These are phyloP conservation scores for Tarenaya hassleriana DNA, from an alignment of 345 rosid species.

Conservation along the genomic window DNA sequence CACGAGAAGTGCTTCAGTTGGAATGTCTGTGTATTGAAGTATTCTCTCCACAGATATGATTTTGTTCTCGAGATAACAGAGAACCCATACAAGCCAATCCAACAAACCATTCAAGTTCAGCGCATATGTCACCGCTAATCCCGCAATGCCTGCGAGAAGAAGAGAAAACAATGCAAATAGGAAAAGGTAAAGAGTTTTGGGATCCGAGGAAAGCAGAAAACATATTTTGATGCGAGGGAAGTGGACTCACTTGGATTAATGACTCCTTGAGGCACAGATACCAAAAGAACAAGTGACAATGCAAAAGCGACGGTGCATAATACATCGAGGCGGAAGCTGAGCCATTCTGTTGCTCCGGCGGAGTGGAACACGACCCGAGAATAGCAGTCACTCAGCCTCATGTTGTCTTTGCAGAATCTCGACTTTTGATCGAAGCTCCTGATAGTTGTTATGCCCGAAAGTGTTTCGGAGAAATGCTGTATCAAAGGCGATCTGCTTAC, in stretches of 20 bases:
- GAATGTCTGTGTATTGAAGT: slow-evolving; percentile 45
- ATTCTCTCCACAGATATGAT: slow-evolving; percentile 65
- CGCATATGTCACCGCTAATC: slow-evolving; percentile 50
- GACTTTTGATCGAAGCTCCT: slow-evolving; percentile 65
- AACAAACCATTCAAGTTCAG: slow-evolving; percentile 45
- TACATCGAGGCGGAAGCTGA: slow-evolving; percentile 60
- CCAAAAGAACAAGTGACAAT: slow-evolving; percentile 48
- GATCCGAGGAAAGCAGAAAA: background rate
- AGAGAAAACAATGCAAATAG: too few relatives aligned
- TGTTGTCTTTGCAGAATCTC: slow-evolving; percentile 49
- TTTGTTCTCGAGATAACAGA: slow-evolving; percentile 43
- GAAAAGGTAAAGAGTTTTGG: slow-evolving; percentile 1
- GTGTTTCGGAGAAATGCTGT: slow-evolving; percentile 71
- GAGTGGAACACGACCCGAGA: slow-evolving; percentile 49
- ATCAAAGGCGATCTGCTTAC: slow-evolving; percentile 68
- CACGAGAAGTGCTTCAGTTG: slow-evolving; percentile 58
- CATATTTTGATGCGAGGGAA: too few relatives aligned
- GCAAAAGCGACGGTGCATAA: slow-evolving; percentile 51
- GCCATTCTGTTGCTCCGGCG: slow-evolving; percentile 63
- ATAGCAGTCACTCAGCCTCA: slow-evolving; percentile 46
- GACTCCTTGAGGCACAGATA: slow-evolving; percentile 44
- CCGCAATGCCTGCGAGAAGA: slow-evolving; percentile 39
- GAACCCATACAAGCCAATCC: slow-evolving; percentile 38
- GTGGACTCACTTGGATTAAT: slow-evolving; percentile 72
- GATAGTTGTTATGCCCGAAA: slow-evolving; percentile 59